phyloP scores from a whole-genome alignment of 352 stramenopile genomes.

The Halophytophthora polymorphica region DNA sequence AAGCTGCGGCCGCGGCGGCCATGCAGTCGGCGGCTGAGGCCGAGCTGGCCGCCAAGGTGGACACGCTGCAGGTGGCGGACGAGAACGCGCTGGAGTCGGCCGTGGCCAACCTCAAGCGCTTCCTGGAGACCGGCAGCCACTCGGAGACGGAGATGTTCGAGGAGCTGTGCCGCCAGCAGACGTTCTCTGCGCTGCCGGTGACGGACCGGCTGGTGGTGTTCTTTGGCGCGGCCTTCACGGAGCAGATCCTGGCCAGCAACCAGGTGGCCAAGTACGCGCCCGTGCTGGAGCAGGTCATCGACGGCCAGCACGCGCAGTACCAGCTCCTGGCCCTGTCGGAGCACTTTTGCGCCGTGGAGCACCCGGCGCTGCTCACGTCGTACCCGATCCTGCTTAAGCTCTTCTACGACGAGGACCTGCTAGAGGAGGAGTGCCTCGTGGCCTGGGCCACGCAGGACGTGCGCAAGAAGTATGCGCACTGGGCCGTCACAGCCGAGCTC shows the following conservation, averaged over 20 bases:
- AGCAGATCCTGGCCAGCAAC: constrained; percentile 91
- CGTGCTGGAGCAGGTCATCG: constrained; percentile 84
- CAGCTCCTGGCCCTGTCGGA: constrained; percentile 92
- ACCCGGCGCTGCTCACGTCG: constrained; percentile 61
- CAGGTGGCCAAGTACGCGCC: constrained; percentile 85
- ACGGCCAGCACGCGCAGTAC: constrained; percentile 88
- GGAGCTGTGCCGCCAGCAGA: constrained; percentile 93
- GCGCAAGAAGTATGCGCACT: constrained; percentile 82
- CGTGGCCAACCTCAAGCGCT: constrained; percentile 64
- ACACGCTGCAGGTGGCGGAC: constrained; percentile 82
- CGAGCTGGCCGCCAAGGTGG: constrained; percentile 64
- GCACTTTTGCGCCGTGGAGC: constrained; percentile 89
- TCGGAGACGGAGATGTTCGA: constrained; percentile 77
- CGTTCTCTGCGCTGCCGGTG: constrained; percentile 85
- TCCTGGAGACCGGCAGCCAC: constrained; percentile 40
- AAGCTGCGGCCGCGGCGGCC: constrained; percentile 67
- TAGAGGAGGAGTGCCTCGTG: constrained; percentile 95
- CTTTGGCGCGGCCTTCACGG: constrained; percentile 85
- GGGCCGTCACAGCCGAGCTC: constrained; percentile 87
- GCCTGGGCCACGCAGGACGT: constrained; percentile 84
- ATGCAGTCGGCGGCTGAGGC: constrained; percentile 58
- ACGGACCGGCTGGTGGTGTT: constrained; percentile 95
- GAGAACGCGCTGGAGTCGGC: constrained; percentile 80
- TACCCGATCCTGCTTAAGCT: constrained; percentile 97
- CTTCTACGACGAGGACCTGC: constrained; percentile 95